These are phyloP conservation scores for Pseudotsuga menziesii DNA, from an alignment of 75 land plant species.

Conservation along the genomic window DNA sequence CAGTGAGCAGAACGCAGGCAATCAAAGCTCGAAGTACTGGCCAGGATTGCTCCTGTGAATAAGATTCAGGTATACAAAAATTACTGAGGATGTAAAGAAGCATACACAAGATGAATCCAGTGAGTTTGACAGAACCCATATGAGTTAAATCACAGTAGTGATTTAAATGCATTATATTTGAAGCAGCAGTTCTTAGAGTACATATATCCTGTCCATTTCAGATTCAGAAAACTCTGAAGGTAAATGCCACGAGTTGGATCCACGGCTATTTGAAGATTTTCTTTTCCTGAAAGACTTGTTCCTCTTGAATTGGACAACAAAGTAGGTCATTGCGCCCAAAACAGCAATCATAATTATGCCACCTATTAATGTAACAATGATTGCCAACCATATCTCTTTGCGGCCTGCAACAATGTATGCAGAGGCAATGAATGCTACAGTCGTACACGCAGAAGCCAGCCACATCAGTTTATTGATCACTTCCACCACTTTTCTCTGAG, in stretches of 20 bases:
- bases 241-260: slow-evolving; percentile 20
- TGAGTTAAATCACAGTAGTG: background rate
- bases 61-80: background rate
- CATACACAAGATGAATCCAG: background rate
- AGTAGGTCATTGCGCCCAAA: slow-evolving; percentile 59
- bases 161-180: background rate
- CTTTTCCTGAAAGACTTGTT: slow-evolving; percentile 30
- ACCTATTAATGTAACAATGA: slow-evolving; percentile 44
- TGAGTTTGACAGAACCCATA: background rate
- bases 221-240: slow-evolving; percentile 41
- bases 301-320: slow-evolving; percentile 40
- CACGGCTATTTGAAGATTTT: slow-evolving; percentile 11
- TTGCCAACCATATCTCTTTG: slow-evolving; percentile 43
- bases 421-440: slow-evolving; percentile 52
- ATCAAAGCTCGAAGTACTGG: background rate
- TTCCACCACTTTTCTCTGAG: slow-evolving; percentile 56
- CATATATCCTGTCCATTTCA: slow-evolving; percentile 56
- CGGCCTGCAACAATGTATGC: slow-evolving; percentile 55
- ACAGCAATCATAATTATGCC: slow-evolving; percentile 49
- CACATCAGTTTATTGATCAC: slow-evolving; percentile 78
- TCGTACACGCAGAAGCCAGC: slow-evolving; percentile 62
- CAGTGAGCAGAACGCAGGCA: background rate
- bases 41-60: background rate
- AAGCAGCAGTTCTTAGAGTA: slow-evolving; percentile 27
- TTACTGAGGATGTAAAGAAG: background rate